phyloP scores from a whole-genome alignment of 2,329 filamentous ascomycete species.

The Meredithiella fracta region DNA sequence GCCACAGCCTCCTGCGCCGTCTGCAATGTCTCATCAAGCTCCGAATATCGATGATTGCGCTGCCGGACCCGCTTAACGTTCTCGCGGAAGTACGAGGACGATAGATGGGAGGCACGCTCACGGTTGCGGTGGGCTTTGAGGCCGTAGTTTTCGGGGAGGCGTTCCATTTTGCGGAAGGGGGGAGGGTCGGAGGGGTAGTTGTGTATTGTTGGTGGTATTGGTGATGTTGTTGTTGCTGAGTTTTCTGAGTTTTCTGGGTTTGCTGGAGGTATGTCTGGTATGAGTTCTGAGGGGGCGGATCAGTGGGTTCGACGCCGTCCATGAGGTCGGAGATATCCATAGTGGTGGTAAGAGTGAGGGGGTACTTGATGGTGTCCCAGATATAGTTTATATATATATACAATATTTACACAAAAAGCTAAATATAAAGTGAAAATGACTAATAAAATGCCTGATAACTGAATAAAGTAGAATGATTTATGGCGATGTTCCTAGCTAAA shows the following conservation, averaged over 20 bases:
- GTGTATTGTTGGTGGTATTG: constrained; percentile 1
- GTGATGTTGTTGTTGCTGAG: background rate
- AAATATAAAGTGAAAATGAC: no score
- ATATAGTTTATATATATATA: background rate
- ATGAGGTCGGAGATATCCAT: constrained; percentile 14
- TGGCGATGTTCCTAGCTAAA: no score
- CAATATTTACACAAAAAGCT: no score
- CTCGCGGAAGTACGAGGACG: constrained; percentile 12
- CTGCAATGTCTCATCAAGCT: constrained; percentile 7
- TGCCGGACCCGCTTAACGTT: constrained; percentile 13
- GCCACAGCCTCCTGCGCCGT: constrained; percentile 1
- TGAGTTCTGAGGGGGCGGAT: background rate
- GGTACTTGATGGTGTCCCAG: background rate
- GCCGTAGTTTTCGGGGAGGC: constrained; percentile 11
- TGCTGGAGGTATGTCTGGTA: background rate
- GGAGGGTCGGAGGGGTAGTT: background rate
- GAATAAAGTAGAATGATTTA: no score
- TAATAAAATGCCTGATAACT: no score
- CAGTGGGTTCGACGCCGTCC: constrained; percentile 11
- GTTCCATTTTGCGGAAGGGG: constrained; percentile 12
- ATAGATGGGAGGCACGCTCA: constrained; percentile 11
- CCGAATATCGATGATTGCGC: constrained; percentile 12
- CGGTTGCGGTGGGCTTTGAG: constrained; percentile 12
- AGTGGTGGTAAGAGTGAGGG: background rate
- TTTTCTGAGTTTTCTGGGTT: background rate